These are phyloP conservation scores for Globisporangium middletonii DNA, from an alignment of 352 stramenopile species.

Conservation along the genomic window DNA sequence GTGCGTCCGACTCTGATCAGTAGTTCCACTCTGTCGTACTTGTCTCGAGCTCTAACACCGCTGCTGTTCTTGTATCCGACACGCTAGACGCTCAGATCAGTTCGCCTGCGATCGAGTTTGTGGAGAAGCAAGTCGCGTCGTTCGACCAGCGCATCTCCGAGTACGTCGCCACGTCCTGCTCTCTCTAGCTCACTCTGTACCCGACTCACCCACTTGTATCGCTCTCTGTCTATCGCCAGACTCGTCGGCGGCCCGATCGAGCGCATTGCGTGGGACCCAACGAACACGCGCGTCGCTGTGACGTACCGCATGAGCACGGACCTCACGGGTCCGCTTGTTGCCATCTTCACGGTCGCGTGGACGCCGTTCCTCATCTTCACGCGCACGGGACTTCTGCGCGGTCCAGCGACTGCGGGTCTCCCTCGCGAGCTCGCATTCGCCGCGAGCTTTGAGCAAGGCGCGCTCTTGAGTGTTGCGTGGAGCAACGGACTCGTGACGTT, in stretches of 20 bases:
- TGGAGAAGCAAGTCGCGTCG: conserved; percentile 53
- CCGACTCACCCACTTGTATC: not conserved
- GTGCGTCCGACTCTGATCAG: conserved; percentile 16
- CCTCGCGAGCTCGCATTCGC: conserved; percentile 56
- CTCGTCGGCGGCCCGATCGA: conserved; percentile 56
- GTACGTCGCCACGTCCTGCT: conserved; percentile 15
- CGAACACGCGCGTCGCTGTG: conserved; percentile 51
- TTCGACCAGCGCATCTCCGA: conserved; percentile 55
- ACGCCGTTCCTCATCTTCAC: conserved; percentile 76
- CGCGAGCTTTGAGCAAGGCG: conserved; percentile 59
- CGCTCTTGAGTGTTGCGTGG: conserved; percentile 67
- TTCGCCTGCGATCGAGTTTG: conserved; percentile 59
- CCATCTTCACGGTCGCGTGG: conserved; percentile 66
- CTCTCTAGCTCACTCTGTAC: not conserved
- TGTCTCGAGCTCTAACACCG: too few species aligned
- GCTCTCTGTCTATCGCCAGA: conserved; percentile 15
- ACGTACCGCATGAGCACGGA: conserved; percentile 34
- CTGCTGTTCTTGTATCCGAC: not conserved
- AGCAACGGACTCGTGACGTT: conserved; percentile 76
- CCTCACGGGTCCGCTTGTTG: conserved; percentile 45
- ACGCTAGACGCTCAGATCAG: conserved; percentile 62
- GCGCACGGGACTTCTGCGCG: conserved; percentile 51
- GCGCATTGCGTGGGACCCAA: conserved; percentile 68
- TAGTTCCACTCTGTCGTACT: too few species aligned
- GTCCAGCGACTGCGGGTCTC: conserved; percentile 49